phyloP scores from a whole-genome alignment of 179 eudicot genomes.

The Gypsophila paniculata region DNA sequence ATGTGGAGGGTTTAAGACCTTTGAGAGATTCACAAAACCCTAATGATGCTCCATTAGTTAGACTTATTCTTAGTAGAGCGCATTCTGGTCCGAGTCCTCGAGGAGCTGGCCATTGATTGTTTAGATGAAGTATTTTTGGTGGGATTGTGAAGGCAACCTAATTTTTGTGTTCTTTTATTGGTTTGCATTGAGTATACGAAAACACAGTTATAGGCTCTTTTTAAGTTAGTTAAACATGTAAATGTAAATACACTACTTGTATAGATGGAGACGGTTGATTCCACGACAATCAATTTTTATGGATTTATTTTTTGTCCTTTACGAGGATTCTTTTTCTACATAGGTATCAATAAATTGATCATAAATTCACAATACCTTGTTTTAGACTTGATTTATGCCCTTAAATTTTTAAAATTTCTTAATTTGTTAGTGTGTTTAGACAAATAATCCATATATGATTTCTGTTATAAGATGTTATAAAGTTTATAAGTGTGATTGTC shows the following conservation, averaged over 20 bases:
- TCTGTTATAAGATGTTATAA: no score
- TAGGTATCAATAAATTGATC: neutral
- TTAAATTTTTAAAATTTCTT: no score
- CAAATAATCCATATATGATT: no score
- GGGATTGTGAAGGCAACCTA: neutral
- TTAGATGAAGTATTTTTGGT: neutral
- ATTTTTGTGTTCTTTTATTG: neutral
- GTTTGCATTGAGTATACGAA: neutral
- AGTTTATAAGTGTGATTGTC: no score
- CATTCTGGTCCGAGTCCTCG: conserved; percentile 41
- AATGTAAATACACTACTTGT: neutral
- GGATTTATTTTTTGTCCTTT: neutral
- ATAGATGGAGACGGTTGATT: neutral
- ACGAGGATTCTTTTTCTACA: neutral
- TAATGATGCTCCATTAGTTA: neutral
- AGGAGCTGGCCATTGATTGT: conserved; percentile 37
- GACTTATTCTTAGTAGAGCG: conserved; percentile 23
- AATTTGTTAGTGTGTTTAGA: no score
- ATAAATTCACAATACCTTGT: no score
- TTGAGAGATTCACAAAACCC: conserved; percentile 25
- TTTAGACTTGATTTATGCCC: no score
- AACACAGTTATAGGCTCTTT: neutral
- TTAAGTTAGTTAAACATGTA: no score
- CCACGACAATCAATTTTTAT: neutral
- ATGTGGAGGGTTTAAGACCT: conserved; percentile 35